Evolutionary conservation across 108 stramenopile species (phyloP), one percentile per base, ranked within the genome.

Genomic region (Heterococcus sp.): DNA sequence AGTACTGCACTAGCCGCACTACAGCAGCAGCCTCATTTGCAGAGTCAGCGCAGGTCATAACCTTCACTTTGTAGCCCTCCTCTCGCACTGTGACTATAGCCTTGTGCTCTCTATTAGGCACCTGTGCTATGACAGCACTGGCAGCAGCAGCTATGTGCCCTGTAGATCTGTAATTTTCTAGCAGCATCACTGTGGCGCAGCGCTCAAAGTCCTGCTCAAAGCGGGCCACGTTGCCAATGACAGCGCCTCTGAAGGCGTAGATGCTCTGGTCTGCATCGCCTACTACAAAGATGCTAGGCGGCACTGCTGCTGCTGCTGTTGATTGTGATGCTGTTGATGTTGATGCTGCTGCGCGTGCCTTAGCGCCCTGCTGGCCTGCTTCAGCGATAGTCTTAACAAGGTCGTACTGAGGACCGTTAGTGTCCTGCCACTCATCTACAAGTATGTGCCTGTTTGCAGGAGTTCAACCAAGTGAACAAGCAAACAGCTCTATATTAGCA

Each of bases 151-250:
- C 38, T 34, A 85, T 85, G 72, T 68, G 69, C 40, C 35, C 36
- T 31, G 66, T 82, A 46, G 79, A 85, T 1, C 85, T 81, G 82
- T 85, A 85, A 65, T 85, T 85, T 38, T 71, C 33, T 28, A 37
- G 35, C 4, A 85, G 73, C 0, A 37, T 32, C 1, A 69, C 32
- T 2, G 73, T 40, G 40, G 46, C 65, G 81, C 72, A 73, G 1
- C 29, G 32, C 11, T 64, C 2, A 32, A 82, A 82, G 73, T 82
- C 81, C 65, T 46, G 4, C 32, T 37, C 73, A 11, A 82, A 82
- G 32, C 69, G 34, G 32, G 37, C 69, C 30, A 79, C 78, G 68
- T 79, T 79, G 29, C 33, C 69, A 33, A 34, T 31, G 33, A 63
- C 78, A 21, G 78, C 78, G 34, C 78, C 78, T 1, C 78, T 70